phyloP scores from a whole-genome alignment of 805 yeast genomes.

The Candida mattraensis region DNA sequence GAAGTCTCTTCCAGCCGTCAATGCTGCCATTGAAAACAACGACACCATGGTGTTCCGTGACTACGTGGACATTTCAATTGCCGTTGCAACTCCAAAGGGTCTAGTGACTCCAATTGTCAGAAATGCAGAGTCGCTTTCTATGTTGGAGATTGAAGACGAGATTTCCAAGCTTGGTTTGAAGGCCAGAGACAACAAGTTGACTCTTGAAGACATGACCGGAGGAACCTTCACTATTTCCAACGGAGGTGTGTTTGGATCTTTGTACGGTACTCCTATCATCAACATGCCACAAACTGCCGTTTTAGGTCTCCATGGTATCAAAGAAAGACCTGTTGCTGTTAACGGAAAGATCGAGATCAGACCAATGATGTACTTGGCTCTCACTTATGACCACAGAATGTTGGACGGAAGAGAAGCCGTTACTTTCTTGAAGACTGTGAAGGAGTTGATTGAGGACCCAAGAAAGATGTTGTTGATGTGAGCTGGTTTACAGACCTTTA shows the following conservation, averaged over 20 bases:
- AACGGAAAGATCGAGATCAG: slow-evolving; percentile 94
- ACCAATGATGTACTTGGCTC: slow-evolving; percentile 99
- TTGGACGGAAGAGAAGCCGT: slow-evolving; percentile 99
- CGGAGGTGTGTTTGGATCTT: slow-evolving; percentile 98
- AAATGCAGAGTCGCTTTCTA: slow-evolving; percentile 89
- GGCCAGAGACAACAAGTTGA: slow-evolving; percentile 96
- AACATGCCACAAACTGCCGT: slow-evolving; percentile 99
- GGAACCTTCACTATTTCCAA: slow-evolving; percentile 98
- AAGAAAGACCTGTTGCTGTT: slow-evolving; percentile 95
- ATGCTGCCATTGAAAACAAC: slow-evolving; percentile 89
- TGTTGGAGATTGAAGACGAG: slow-evolving; percentile 87
- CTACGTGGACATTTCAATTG: slow-evolving; percentile 92
- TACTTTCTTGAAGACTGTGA: slow-evolving; percentile 89
- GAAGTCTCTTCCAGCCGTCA: slow-evolving; percentile 92
- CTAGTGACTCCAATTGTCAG: slow-evolving; percentile 97
- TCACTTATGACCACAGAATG: slow-evolving; percentile 97
- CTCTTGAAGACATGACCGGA: slow-evolving; percentile 98
- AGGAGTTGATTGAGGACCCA: slow-evolving; percentile 98
- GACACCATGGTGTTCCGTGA: slow-evolving; percentile 95
- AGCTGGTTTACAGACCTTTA: slow-evolving; percentile 4
- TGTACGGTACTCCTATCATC: slow-evolving; percentile 97
- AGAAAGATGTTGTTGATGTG: slow-evolving; percentile 83
- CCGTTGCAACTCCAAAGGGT: slow-evolving; percentile 99
- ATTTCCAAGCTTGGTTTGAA: slow-evolving; percentile 78
- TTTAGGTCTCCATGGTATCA: slow-evolving; percentile 94